Base-by-base conservation (phyloP, 371 early-diverging fungal species). In the Lichtheimia ornata region DNA sequence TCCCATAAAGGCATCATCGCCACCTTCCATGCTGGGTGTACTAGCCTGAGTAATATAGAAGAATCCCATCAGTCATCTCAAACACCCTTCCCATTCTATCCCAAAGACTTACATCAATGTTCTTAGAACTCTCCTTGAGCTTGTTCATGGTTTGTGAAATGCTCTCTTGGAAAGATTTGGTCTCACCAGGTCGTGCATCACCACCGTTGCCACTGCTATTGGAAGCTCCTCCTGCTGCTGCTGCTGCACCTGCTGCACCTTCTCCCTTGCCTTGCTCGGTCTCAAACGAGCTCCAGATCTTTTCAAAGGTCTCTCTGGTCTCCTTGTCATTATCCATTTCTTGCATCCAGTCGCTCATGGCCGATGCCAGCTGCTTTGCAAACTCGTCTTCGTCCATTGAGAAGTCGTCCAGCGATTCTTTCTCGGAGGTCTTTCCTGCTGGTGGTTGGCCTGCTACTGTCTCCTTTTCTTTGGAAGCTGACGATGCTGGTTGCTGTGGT, bases 111-210 rank as follows among this genome's bases (percentile, higher is more conserved):
- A 91, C 94, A 68, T 92, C 88, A 18, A 87, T 90, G 60, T 91
- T 83, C 24, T 89, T 89, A 11, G 91, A 89, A 59, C 94, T 94
- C 60, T 91, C 89, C 64, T 90, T 86, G 15, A 96, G 76, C 57
- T 94, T 93, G 65, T 84, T 86, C 89, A 95, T 87, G 5, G 95
- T 95, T 51, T 91, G 86, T 27, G 86, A 84, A 65, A 94, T 92
- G 20, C 84, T 86, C 53, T 91, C 91, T 65, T 92, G 91, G 75
- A 94, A 94, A 50, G 83, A 58, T 17, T 58, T 25, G 22, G 65
- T 64, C 13, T 68, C 58, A n/a, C 58, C 59, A 28, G 69, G 30
- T 42, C 45, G 35, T 22, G 59, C 57, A 17, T 28, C 27, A 50
- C 62, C 15, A 52, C 7, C 30, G 51, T 59, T 17, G 58, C 44